Evolutionary conservation across 345 rosid species (phyloP).

Genomic region (Aethionema arabicum): DNA sequence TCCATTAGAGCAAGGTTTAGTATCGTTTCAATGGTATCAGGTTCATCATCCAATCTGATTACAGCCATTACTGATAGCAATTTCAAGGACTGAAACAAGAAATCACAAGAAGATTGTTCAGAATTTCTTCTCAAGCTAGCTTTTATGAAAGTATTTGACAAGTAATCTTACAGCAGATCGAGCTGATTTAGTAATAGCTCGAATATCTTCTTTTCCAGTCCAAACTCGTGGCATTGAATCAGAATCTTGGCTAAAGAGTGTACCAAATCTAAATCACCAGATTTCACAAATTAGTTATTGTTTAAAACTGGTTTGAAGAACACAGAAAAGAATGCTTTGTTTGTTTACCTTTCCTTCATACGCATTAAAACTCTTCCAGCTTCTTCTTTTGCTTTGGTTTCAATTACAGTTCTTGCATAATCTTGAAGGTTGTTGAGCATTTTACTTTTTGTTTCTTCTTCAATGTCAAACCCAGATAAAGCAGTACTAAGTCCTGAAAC

Average conservation of each 20-base stretch:
- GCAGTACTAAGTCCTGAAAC: constrained; percentile 61
- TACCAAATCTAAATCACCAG: constrained; percentile 54
- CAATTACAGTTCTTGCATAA: constrained; percentile 70
- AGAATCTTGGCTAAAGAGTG: constrained; percentile 77
- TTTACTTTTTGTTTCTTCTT: constrained; percentile 50
- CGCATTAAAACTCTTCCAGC: constrained; percentile 73
- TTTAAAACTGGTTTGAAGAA: constrained; percentile 22
- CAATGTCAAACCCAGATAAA: constrained; percentile 72
- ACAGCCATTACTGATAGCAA: constrained; percentile 81
- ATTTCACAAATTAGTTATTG: not conserved
- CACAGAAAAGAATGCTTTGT: constrained; percentile 18
- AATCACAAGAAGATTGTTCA: not conserved
- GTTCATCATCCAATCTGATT: constrained; percentile 62
- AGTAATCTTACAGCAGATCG: constrained; percentile 62
- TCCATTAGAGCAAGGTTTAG: constrained; percentile 60
- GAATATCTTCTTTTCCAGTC: constrained; percentile 94
- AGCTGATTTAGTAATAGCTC: constrained; percentile 84
- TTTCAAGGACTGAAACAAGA: constrained; percentile 70
- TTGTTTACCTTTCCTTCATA: constrained; percentile 81
- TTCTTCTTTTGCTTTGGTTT: constrained; percentile 81
- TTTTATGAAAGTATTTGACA: not conserved
- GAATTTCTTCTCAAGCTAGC: not conserved
- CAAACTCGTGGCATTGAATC: constrained; percentile 98
- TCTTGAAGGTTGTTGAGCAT: constrained; percentile 58
- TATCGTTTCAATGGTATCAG: constrained; percentile 61